Evolutionary conservation across 345 rosid genomes (phyloP), one percentile per base, ranked within the genome.

Genomic region (Bruguiera parviflora): DNA sequence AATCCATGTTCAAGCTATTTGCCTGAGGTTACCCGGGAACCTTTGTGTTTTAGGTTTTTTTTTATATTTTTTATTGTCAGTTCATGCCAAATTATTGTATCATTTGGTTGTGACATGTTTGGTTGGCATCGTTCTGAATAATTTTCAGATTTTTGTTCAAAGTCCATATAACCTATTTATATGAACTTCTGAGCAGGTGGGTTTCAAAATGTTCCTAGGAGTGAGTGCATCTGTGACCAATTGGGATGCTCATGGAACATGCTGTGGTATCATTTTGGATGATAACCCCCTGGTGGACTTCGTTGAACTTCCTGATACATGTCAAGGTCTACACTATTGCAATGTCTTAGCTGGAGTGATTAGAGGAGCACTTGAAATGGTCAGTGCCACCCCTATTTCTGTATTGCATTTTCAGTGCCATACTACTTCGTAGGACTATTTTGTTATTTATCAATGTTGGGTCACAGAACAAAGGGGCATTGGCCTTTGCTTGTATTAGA

Each of bases 191-290:
- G 3, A 62, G 15, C 84, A 91, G 95, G 95, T 91, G 69, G 96
- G 97, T 6, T 89, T 91, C 82, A 94, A 94, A 85, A 94, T 94
- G 98, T 94, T 94, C 72, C 79, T 94, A 31, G 97, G 98, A 27
- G 87, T 94, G 58, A 78, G 89, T 68, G 97, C 97, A 43, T 84
- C 96, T 35, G 95, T 91, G 64, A 73, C 79, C 68, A 94, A 88
- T 67, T 91, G 96, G 95, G 92, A 94, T 63, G 81, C 84, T 46
- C 90, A 94, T 39, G 97, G 97, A 27, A 91, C 95, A 53, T 82
- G 87, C 77, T 91, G 97, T 84, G 87, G 84, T 75, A 79, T 91
- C 58, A 63, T 88, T 74, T 84, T 94, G 78, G 97, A 89, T 61
- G 98, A 94, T 73, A 94, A 91, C 76, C 98, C 97, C 53, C 78